Percentiles rank a stretch among this genome's conserved stretches.
Conservation (phyloP, 441 rosid species). For the Croton laevigatus region DNA sequence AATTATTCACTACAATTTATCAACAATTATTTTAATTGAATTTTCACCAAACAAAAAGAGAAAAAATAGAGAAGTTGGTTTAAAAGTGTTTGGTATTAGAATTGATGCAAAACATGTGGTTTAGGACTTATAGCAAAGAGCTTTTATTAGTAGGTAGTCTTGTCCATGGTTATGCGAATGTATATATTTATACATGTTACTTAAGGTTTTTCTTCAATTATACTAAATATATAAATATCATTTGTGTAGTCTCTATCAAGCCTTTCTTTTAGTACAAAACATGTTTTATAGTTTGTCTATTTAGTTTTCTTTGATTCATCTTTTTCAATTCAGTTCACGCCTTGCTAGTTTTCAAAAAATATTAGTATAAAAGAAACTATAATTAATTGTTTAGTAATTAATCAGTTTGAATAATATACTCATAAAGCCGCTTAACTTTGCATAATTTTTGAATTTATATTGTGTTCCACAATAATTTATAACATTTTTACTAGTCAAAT, state of each 20-base stretch:
- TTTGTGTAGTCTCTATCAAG: background rate
- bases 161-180: background rate
- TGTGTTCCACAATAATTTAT: too few species aligned
- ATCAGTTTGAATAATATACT: too few species aligned
- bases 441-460: too few species aligned
- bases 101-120: background rate
- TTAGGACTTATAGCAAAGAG: background rate
- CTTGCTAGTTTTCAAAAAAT: too few species aligned
- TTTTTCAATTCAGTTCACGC: constrained; percentile 3
- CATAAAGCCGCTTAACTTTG: too few species aligned
- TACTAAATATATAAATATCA: background rate
- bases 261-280: background rate
- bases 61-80: background rate
- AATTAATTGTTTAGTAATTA: too few species aligned
- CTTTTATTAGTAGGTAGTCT: background rate
- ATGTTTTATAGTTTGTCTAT: background rate
- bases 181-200: background rate
- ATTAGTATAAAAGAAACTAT: too few species aligned
- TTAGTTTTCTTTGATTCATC: background rate
- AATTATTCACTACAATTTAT: too few species aligned
- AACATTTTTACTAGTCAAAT: too few species aligned
- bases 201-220: background rate
- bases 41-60: too few species aligned
- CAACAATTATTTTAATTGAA: background rate
- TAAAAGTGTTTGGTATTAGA: background rate